A percentile compares a stretch with the other conserved stretches of the same genome.
Evolutionary conservation across 2,329 filamentous ascomycete genomes (phyloP).

Genomic region (Boeremia lycopersici): DNA sequence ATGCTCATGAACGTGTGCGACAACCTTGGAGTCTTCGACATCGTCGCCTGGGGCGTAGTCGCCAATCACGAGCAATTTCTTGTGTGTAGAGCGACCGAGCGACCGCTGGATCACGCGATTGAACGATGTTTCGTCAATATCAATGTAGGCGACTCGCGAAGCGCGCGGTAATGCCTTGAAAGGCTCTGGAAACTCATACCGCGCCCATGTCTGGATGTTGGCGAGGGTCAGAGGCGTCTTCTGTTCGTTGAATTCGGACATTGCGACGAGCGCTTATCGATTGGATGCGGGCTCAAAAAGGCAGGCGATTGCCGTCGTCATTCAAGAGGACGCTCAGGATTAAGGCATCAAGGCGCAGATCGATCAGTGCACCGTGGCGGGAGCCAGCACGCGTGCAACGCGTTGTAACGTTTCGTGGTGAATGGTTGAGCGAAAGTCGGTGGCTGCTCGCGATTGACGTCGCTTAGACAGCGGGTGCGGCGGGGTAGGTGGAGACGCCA

Average conservation of each 20-base stretch:
- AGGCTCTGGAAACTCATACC: conserved; percentile 25
- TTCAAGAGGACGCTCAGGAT: conserved; percentile 2
- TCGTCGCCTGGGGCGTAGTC: conserved; percentile 36
- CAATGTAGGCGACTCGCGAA: conserved; percentile 29
- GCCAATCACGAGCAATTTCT: conserved; percentile 36
- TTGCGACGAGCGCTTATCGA: conserved; percentile 13
- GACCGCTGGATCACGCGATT: conserved; percentile 33
- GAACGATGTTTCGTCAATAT: conserved; percentile 32
- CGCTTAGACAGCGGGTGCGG: conserved; percentile 16
- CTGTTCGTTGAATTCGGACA: conserved; percentile 36
- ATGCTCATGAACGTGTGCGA: conserved; percentile 35
- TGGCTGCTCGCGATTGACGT: conserved; percentile 18
- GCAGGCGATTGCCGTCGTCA: conserved; percentile 14
- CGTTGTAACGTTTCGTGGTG: conserved; percentile 20
- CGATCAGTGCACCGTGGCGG: conserved; percentile 16
- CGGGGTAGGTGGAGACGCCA: conserved; percentile 20
- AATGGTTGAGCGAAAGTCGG: conserved; percentile 19
- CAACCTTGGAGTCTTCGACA: conserved; percentile 31
- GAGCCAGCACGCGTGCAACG: conserved; percentile 16
- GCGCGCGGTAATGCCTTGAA: conserved; percentile 28
- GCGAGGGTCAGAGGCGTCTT: conserved; percentile 32
- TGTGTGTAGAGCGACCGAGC: conserved; percentile 35
- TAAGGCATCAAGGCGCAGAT: conserved; percentile 20
- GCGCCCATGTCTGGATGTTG: conserved; percentile 33
- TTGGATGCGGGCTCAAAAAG: conserved; percentile 4